Base-by-base conservation (phyloP, 768 basidiomycete species). In the Mycena capillaripes region DNA sequence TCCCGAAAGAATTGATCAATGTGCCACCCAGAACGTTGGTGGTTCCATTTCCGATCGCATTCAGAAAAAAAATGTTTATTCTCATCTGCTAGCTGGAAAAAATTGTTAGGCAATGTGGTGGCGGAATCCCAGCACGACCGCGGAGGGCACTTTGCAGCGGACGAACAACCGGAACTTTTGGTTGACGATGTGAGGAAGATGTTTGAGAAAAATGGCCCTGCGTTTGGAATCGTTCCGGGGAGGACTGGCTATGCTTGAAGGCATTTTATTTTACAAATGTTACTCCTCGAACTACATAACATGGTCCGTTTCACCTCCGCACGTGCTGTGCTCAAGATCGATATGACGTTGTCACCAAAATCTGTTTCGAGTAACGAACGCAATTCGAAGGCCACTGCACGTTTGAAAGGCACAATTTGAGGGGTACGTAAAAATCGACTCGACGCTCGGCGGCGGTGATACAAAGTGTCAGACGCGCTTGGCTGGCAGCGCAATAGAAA, bases 71-170 rank as follows among this genome's bases (percentile, higher is more conserved):
- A 76, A 75, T n/a, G 36, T 76, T 14, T 76, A 78, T n/a, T 30
- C 21, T 53, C 32, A 1, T 19, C n/a, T 30, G 70, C 65, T 1
- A 74, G 69, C 2, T 75, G 74, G 70, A 66, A 44, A 27, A 40
- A 27, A 30, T 57, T 66, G 0, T 34, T 71, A 17, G 74, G 70
- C 58, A 82, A 80, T 6, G 73, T 84, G 12, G 83, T 86, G 30
- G 86, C 83, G 42, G 80, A 82, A 62, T 72, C 79, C 0, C 76
- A 81, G 7, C 87, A 88, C 58, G 79, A 79, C 2, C 70, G 61
- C 1, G 87, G 88, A 1, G 87, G 88, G 0, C 88, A 88, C 74
- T 89, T 89, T 76, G 84, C 86, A 4, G 79, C 87, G 0, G 70
- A 80, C 52, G 81, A 81, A 55, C 57, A 66, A 21, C 81, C 80